These are phyloP conservation scores for Golubevia sp. DNA, from an alignment of 1,284 basidiomycete genomes.

Conservation along the genomic window DNA sequence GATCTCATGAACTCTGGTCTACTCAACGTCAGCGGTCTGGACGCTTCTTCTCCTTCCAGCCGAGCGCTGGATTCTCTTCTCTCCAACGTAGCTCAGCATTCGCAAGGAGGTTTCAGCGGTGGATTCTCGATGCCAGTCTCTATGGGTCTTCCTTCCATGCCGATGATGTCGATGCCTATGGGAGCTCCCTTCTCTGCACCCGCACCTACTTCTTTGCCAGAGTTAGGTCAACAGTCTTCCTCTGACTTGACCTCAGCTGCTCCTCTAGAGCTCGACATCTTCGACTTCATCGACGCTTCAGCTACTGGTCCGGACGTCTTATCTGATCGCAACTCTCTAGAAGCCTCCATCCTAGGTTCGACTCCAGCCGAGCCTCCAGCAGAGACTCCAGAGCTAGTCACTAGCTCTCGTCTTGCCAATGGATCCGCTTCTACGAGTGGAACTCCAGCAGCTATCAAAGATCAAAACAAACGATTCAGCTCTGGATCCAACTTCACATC, in stretches of 20 bases:
- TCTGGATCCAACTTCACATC: not conserved
- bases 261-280: not conserved
- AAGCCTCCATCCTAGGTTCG: not conserved
- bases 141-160: too few species aligned
- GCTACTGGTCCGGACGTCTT: not conserved
- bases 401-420: too few species aligned
- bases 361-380: not conserved
- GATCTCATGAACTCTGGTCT: not conserved
- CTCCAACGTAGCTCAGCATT: not conserved
- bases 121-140: not conserved
- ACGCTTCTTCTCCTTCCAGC: not conserved
- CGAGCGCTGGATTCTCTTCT: not conserved
- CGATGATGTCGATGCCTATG: too few species aligned
- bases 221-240: not conserved
- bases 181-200: too few species aligned
- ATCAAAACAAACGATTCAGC: not conserved
- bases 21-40: not conserved
- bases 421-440: not conserved
- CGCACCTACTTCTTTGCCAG: not conserved
- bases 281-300: not conserved
- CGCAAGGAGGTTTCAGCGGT: not conserved
- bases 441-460: too few species aligned
- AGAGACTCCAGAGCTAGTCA: not conserved
- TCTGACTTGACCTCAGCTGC: not conserved
- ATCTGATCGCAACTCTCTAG: not conserved